Base-by-base conservation (phyloP, 441 rosid species). In the Flueggea neowawraea region DNA sequence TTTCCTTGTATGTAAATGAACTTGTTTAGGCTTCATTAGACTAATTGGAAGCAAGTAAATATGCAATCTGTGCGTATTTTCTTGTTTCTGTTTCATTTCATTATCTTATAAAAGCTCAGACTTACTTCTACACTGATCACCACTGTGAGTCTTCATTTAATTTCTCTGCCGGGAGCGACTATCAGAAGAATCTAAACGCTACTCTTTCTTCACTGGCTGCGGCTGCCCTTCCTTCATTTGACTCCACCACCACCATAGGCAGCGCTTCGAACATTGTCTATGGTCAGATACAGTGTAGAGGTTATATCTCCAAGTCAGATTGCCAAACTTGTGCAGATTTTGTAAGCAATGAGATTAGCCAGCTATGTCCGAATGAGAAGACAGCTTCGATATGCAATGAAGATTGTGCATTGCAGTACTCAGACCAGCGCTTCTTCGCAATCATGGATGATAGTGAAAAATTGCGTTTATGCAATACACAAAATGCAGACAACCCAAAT, bases 281-380 rank as follows among this genome's bases (percentile, higher is more conserved):
- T 52, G 78, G 76, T 9, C 70, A 60, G n/a, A 31, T 73, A 32
- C 75, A 63, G 52, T 73, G 81, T 48, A 31, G 62, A 47, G 65
- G 60, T 49, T 60, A 71, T 47, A 16, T 64, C 61, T 33, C 60
- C 68, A 15, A n/a, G 15, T 33, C 17, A 13, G 70, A 50, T 14
- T 77, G 84, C 54, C 68, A 60, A 62, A 41, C 61, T 31, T 72
- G 72, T 59, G 68, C 62, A 8, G 16, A 12, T 54, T 54, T 56
- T 8, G 52, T 66, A 1, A 41, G 60, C 13, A 8, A 10, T 33
- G 60, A 61, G 36, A 67, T 74, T 43, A 22, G 12, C 28, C 54
- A 55, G 43, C 44, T 63, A n/a, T 72, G 78, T 60, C 65, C 78
- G 5, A 49, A 61, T 53, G 49, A 74, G 31, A 72, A 41, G 69